Percentiles rank a stretch among this genome's conserved stretches.
phyloP scores from a whole-genome alignment of 345 rosid genomes.

The Noccaea bulbosa region DNA sequence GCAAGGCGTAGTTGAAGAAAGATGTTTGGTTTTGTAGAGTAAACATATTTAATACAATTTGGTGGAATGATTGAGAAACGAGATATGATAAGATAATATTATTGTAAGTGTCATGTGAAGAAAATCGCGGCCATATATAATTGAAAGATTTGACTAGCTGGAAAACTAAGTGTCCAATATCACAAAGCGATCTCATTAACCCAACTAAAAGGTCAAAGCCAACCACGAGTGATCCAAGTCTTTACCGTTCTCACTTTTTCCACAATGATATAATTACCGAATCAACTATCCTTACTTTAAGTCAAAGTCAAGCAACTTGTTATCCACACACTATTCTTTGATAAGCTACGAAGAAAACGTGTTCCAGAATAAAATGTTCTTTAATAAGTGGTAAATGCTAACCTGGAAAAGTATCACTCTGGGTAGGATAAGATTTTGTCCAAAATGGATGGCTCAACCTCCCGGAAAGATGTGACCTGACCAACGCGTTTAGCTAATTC shows the following conservation, averaged over 20 bases:
- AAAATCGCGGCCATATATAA: not conserved
- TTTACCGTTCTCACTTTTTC: not conserved
- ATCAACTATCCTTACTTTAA: slow-evolving; percentile 12
- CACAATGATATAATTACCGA: slow-evolving; percentile 10
- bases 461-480: slow-evolving; percentile 54
- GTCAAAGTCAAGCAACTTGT: slow-evolving; percentile 20
- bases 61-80: slow-evolving; percentile 5
- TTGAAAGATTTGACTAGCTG: slow-evolving; percentile 5
- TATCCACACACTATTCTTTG: slow-evolving; percentile 25
- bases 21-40: not conserved
- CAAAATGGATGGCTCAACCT: slow-evolving; percentile 58
- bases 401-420: slow-evolving; percentile 36
- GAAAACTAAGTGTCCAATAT: slow-evolving; percentile 10
- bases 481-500: slow-evolving; percentile 63
- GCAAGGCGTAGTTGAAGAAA: not conserved
- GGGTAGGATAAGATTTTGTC: slow-evolving; percentile 41
- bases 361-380: not conserved
- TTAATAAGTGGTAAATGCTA: slow-evolving; percentile 2
- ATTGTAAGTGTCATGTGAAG: slow-evolving; percentile 23
- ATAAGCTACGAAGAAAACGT: slow-evolving; percentile 8
- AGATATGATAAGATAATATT: not conserved
- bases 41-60: not conserved
- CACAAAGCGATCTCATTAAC: slow-evolving; percentile 14
- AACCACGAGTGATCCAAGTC: not conserved
- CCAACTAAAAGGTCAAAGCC: slow-evolving; percentile 13